phyloP scores from a whole-genome alignment of 202 grass and related monocot genomes.

The Schoenoplectus triqueter region DNA sequence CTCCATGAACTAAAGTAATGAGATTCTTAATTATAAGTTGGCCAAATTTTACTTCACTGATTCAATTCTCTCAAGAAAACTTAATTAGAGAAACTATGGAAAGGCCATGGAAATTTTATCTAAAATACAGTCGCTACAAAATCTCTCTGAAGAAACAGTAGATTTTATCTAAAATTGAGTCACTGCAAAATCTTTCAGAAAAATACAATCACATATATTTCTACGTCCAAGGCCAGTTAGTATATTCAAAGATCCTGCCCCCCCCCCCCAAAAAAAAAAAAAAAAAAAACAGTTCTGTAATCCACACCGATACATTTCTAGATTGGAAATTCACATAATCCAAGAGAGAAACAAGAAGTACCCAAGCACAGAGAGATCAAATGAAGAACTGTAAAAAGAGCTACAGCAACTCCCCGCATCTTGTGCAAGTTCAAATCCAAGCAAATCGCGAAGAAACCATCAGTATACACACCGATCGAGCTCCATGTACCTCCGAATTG shows the following conservation, averaged over 20 bases:
- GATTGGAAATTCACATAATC: background rate
- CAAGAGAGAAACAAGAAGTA: constrained; percentile 27
- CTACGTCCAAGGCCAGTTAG: background rate
- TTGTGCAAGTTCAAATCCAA: constrained; percentile 30
- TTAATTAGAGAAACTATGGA: constrained; percentile 3
- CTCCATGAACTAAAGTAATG: background rate
- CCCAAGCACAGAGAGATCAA: constrained; percentile 36
- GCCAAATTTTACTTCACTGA: constrained; percentile 13
- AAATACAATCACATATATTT: background rate
- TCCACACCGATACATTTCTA: background rate
- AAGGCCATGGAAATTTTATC: background rate
- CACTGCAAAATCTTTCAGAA: background rate
- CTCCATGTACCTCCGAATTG: constrained; percentile 23
- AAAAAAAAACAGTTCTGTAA: background rate
- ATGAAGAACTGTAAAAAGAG: constrained; percentile 30
- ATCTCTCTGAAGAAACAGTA: background rate
- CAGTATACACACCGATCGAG: constrained; percentile 16
- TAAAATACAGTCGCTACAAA: constrained; percentile 20
- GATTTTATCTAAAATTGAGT: constrained; percentile 18
- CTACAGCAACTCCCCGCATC: constrained; percentile 23
- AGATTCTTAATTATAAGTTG: background rate
- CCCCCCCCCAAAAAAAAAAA: too few relatives aligned
- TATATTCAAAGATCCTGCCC: constrained; percentile 14
- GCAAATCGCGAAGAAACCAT: constrained; percentile 34
- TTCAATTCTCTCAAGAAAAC: constrained; percentile 17